Percentiles rank a stretch among this genome's conserved stretches.
phyloP scores from a whole-genome alignment of 768 basidiomycete genomes.

The Solioccasus polychromus region DNA sequence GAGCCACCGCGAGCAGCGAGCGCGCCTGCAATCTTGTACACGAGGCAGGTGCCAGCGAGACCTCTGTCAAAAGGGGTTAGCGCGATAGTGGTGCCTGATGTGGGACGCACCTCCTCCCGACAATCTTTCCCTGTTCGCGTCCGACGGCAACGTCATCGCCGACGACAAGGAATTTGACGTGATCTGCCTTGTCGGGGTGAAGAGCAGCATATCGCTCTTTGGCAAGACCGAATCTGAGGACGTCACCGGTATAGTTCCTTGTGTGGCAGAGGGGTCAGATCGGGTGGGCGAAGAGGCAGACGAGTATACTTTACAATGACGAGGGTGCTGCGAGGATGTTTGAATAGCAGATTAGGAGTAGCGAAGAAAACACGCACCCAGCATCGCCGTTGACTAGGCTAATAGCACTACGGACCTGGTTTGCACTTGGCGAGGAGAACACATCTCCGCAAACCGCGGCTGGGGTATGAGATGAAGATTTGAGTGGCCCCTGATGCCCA shows the following conservation, averaged over 20 bases:
- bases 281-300: neutral
- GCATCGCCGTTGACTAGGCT: constrained; percentile 70
- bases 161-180: constrained; percentile 75
- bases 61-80: constrained; percentile 47
- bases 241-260: constrained; percentile 88
- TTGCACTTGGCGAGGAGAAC: constrained; percentile 87
- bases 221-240: constrained; percentile 89
- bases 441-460: constrained; percentile 85
- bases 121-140: constrained; percentile 73
- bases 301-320: constrained; percentile 74
- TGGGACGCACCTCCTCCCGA: constrained; percentile 64
- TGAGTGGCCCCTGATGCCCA: neutral
- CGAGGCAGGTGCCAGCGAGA: constrained; percentile 75
- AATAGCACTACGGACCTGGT: constrained; percentile 79
- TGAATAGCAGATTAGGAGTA: neutral
- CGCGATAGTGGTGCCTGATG: no score
- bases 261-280: constrained; percentile 3
- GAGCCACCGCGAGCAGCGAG: constrained; percentile 63
- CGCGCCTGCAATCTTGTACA: constrained; percentile 91
- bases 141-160: constrained; percentile 92
- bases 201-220: constrained; percentile 77
- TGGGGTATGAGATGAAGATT: constrained; percentile 14
- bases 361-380: constrained; percentile 45
- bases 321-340: constrained; percentile 49
- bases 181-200: constrained; percentile 63